These are phyloP conservation scores for Phytophthora cryptogea DNA, from an alignment of 352 stramenopile genomes.

Conservation along the genomic window DNA sequence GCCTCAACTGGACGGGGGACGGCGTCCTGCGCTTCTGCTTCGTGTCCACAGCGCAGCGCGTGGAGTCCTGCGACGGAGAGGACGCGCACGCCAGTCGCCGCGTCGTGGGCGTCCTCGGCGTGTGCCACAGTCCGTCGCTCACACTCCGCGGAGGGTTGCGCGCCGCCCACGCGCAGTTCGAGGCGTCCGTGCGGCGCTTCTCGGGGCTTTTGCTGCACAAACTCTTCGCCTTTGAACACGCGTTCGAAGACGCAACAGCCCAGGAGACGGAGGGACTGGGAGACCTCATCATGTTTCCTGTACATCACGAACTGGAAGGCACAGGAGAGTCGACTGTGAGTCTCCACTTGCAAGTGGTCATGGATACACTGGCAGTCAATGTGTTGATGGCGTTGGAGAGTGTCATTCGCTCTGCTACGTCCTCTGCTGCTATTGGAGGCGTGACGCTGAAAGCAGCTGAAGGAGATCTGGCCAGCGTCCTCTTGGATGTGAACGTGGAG, in stretches of 20 bases:
- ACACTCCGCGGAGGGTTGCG: constrained; percentile 41
- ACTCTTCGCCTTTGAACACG: constrained; percentile 85
- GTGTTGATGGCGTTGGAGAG: constrained; percentile 86
- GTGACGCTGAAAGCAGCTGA: constrained; percentile 11
- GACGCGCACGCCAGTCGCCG: constrained; percentile 74
- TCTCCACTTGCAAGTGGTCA: constrained; percentile 79
- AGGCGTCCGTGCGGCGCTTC: constrained; percentile 66
- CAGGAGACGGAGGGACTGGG: constrained; percentile 59
- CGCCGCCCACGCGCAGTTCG: constrained; percentile 70
- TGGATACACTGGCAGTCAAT: constrained; percentile 82
- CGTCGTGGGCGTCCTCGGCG: constrained; percentile 74
- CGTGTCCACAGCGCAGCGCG: constrained; percentile 60
- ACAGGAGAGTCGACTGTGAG: constrained; percentile 75
- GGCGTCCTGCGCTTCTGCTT: constrained; percentile 73
- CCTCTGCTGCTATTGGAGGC: constrained; percentile 35
- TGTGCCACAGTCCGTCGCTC: constrained; percentile 82
- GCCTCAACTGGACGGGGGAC: constrained; percentile 66
- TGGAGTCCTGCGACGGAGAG: constrained; percentile 68
- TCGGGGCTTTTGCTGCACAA: constrained; percentile 75
- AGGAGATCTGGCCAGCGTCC: constrained; percentile 42
- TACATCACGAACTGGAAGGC: constrained; percentile 64
- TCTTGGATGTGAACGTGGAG: constrained; percentile 82
- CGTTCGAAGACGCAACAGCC: constrained; percentile 62
- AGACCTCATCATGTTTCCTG: constrained; percentile 86
- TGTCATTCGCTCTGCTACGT: constrained; percentile 61